Evolutionary conservation across 73 alveolate genomes (phyloP).

Genomic region (Paraurostyla sp.): DNA sequence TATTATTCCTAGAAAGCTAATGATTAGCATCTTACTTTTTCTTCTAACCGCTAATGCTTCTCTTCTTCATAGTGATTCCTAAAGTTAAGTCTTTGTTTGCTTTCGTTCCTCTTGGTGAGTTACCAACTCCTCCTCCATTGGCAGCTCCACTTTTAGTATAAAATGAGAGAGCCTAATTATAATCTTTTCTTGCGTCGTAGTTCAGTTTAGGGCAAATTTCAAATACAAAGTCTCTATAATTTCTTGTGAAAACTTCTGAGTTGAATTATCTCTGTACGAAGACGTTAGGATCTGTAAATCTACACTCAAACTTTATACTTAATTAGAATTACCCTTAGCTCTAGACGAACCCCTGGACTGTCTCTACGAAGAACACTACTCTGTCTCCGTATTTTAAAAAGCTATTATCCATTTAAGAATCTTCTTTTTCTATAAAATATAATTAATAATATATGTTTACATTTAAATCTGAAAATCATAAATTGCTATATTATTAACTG

Average conservation of each 20-base stretch:
- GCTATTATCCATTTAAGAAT: slow-evolving; percentile 23
- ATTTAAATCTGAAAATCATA: no score
- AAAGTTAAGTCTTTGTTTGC: background rate
- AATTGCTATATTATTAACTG: no score
- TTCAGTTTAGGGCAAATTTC: slow-evolving; percentile 69
- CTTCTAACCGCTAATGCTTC: background rate
- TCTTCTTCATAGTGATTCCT: background rate
- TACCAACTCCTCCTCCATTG: background rate
- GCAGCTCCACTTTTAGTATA: background rate
- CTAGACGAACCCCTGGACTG: slow-evolving; percentile 59
- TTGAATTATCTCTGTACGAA: slow-evolving; percentile 34
- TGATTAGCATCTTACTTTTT: background rate
- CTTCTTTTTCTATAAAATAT: no score
- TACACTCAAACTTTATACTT: background rate
- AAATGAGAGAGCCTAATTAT: slow-evolving; percentile 44
- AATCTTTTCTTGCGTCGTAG: slow-evolving; percentile 76
- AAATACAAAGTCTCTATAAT: slow-evolving; percentile 76
- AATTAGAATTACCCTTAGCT: slow-evolving; percentile 63
- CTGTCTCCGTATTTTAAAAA: slow-evolving; percentile 63
- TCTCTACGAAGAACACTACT: slow-evolving; percentile 53
- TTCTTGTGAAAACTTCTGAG: slow-evolving; percentile 55
- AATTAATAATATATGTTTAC: no score
- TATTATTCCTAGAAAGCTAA: background rate
- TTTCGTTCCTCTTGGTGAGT: background rate
- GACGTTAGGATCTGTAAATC: slow-evolving; percentile 55